Conservation (phyloP, 2,329 filamentous ascomycete species). For the Colletotrichum caudatum region DNA sequence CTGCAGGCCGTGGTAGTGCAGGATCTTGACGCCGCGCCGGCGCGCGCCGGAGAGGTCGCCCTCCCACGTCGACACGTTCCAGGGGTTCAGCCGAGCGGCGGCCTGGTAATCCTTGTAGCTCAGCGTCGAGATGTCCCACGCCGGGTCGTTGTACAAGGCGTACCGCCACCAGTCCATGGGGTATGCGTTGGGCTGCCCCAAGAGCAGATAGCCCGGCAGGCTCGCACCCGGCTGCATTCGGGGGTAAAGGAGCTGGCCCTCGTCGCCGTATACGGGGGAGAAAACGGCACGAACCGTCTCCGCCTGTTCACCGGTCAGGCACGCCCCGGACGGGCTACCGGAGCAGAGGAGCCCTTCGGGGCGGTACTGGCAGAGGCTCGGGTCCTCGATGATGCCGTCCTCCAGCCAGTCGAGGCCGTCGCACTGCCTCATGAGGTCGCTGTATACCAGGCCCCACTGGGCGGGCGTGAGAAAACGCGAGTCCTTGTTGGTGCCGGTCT, state of each 20-base stretch:
- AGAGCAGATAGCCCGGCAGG: constrained; percentile 6
- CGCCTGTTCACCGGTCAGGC: constrained; percentile 52
- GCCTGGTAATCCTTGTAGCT: constrained; percentile 40
- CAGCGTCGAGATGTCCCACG: constrained; percentile 23
- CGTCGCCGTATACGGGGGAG: constrained; percentile 47
- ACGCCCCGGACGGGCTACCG: constrained; percentile 50
- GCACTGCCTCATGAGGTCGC: constrained; percentile 59
- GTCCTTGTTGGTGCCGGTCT: constrained; percentile 58
- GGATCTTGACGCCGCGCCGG: constrained; percentile 57
- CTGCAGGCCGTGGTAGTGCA: constrained; percentile 60
- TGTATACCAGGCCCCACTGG: constrained; percentile 35
- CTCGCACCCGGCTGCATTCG: constrained; percentile 62
- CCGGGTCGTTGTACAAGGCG: constrained; percentile 46
- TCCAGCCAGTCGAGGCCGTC: constrained; percentile 61
- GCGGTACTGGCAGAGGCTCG: constrained; percentile 43
- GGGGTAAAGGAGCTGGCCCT: constrained; percentile 51
- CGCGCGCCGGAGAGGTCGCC: constrained; percentile 55
- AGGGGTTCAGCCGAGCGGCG: constrained; percentile 49
- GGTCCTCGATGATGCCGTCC: constrained; percentile 58
- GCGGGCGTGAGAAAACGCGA: constrained; percentile 50
- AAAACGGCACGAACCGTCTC: constrained; percentile 48
- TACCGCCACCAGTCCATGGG: constrained; percentile 47
- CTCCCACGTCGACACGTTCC: constrained; percentile 53
- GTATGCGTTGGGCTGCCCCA: constrained; percentile 20
- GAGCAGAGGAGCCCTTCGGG: constrained; percentile 54